phyloP scores from a whole-genome alignment of 2,329 filamentous ascomycete genomes.

The Fusarium sp. region DNA sequence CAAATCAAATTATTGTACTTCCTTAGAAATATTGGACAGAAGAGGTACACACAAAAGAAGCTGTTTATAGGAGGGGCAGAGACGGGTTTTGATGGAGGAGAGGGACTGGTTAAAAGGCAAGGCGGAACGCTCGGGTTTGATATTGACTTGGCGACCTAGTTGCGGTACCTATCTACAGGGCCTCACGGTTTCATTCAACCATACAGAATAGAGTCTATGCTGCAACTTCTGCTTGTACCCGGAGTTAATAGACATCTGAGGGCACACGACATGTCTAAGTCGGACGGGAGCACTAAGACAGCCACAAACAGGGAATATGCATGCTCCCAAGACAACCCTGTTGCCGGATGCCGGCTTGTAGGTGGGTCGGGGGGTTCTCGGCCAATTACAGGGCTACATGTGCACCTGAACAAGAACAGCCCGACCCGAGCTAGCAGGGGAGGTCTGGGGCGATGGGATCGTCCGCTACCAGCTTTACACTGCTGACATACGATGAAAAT shows the following conservation, averaged over 20 bases:
- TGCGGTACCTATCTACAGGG: constrained; percentile 14
- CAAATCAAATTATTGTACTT: not conserved
- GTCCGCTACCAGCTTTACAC: constrained; percentile 32
- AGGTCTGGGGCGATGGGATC: constrained; percentile 17
- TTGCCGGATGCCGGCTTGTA: constrained; percentile 37
- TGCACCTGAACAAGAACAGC: constrained; percentile 21
- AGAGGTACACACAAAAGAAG: not conserved
- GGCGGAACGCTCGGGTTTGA: constrained; percentile 33
- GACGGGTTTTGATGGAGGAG: constrained; percentile 32
- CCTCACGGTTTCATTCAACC: constrained; percentile 8
- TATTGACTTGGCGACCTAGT: constrained; percentile 10
- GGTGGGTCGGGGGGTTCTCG: not conserved
- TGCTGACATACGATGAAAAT: constrained; percentile 19
- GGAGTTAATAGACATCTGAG: constrained; percentile 21
- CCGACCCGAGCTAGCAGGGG: constrained; percentile 24
- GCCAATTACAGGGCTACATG: constrained; percentile 18
- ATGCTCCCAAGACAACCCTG: constrained; percentile 23
- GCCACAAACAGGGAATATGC: constrained; percentile 26
- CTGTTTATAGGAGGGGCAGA: constrained; percentile 4
- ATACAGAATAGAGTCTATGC: not conserved
- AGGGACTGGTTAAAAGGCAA: not conserved
- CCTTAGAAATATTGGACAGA: not conserved
- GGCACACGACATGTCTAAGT: constrained; percentile 41
- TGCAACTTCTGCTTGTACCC: constrained; percentile 17
- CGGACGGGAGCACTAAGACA: constrained; percentile 22